phyloP scores from a whole-genome alignment of 164 flowering plant species.

The Chloranthus sessilifolius region DNA sequence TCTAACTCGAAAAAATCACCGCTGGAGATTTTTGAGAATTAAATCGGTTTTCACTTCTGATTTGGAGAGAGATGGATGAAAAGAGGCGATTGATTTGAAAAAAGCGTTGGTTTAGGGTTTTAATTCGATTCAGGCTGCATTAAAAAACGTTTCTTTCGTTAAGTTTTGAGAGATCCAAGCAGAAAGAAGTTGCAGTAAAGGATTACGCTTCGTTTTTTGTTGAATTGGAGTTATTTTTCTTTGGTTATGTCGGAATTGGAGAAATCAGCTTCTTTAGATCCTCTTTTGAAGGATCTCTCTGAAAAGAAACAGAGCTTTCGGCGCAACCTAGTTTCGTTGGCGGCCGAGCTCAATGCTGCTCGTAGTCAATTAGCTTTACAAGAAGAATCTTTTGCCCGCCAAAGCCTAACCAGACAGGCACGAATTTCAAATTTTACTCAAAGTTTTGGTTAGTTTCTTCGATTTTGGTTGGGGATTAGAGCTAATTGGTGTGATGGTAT shows the following conservation, averaged over 20 bases:
- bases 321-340: slow-evolving; percentile 66
- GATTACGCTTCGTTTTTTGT: neutral
- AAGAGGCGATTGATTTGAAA: no score
- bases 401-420: slow-evolving; percentile 75
- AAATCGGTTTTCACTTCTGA: no score
- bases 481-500: neutral
- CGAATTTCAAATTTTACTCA: neutral
- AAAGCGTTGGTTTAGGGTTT: no score
- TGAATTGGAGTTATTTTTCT: neutral
- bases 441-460: neutral
- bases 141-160: no score
- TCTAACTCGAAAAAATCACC: no score
- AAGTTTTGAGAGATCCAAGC: neutral
- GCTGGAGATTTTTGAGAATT: no score
- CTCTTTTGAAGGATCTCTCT: slow-evolving; percentile 74
- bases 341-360: slow-evolving; percentile 84
- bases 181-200: neutral
- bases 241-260: slow-evolving; percentile 22
- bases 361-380: slow-evolving; percentile 61
- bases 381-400: slow-evolving; percentile 61
- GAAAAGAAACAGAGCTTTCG: slow-evolving; percentile 81
- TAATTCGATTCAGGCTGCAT: no score
- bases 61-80: no score
- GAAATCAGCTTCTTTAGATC: slow-evolving; percentile 40
- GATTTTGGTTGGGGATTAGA: neutral